These are phyloP conservation scores for Rubroshorea leprosula DNA, from an alignment of 345 rosid species.

Conservation along the genomic window DNA sequence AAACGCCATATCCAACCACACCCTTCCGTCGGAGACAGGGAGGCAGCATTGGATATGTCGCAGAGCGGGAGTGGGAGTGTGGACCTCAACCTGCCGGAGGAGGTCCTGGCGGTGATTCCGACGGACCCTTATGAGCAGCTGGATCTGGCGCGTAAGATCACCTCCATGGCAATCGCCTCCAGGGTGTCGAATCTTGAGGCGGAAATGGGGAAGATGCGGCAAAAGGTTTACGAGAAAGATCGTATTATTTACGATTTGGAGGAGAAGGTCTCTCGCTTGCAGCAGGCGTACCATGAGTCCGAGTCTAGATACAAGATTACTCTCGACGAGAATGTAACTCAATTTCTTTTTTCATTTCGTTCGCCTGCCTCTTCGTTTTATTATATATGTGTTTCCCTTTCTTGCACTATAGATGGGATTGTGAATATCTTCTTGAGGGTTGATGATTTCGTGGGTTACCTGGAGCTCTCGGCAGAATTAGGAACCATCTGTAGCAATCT, in stretches of 20 bases:
- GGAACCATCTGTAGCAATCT: no score
- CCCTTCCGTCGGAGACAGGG: not conserved
- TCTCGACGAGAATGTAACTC: conserved; percentile 66
- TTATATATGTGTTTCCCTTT: no score
- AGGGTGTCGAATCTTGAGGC: conserved; percentile 81
- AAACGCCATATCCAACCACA: no score
- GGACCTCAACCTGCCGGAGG: conserved; percentile 65
- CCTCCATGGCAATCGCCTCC: conserved; percentile 92
- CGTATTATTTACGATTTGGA: conserved; percentile 50
- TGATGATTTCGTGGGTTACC: no score
- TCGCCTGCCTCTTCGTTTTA: no score
- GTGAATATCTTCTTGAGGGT: no score
- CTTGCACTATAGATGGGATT: no score
- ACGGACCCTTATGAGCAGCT: conserved; percentile 86
- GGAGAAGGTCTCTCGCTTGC: conserved; percentile 40
- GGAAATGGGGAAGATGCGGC: conserved; percentile 46
- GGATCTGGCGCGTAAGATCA: conserved; percentile 95
- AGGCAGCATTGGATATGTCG: conserved; percentile 30
- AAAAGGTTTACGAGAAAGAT: conserved; percentile 62
- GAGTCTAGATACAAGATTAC: conserved; percentile 50
- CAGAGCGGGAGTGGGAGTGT: conserved; percentile 30
- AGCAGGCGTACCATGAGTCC: conserved; percentile 45
- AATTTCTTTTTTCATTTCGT: no score
- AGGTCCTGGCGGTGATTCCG: conserved; percentile 74
- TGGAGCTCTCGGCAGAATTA: no score